A percentile compares a stretch with the other conserved stretches of the same genome.
Evolutionary conservation across 106 monocot genomes (phyloP).

Genomic region (Dendrobium huoshanense): DNA sequence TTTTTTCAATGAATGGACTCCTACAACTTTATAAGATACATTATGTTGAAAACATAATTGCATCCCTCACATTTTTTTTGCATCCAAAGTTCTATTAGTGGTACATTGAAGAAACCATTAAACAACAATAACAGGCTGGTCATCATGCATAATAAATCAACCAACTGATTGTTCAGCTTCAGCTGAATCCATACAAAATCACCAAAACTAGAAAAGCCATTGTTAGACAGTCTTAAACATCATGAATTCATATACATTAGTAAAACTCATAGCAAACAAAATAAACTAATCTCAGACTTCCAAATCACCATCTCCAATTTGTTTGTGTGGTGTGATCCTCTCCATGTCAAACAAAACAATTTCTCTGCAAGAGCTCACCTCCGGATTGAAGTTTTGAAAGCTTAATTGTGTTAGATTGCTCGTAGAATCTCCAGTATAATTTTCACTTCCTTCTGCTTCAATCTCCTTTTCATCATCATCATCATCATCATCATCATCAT

Average conservation of each 20-base stretch:
- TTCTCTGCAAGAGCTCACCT: conserved; percentile 11
- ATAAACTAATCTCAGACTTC: neutral
- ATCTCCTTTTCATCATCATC: neutral
- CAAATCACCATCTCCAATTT: conserved; percentile 1
- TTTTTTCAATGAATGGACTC: too few relatives aligned
- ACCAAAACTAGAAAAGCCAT: neutral
- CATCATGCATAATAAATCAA: neutral
- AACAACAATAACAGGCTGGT: neutral
- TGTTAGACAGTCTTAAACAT: conserved; percentile 1
- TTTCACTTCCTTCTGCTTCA: neutral
- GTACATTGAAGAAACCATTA: neutral
- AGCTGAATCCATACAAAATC: conserved; percentile 5
- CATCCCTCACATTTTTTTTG: too few relatives aligned
- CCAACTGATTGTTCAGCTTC: neutral
- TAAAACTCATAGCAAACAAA: neutral
- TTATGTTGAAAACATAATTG: too few relatives aligned
- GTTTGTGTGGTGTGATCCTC: neutral
- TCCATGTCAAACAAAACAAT: neutral
- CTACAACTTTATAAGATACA: too few relatives aligned
- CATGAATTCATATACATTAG: neutral
- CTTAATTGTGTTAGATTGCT: neutral
- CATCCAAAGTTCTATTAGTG: too few relatives aligned
- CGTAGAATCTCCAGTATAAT: neutral
- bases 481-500: neutral
- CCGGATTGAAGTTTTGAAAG: neutral